Percentiles rank a stretch among this genome's conserved stretches.
Evolutionary conservation across 2,329 filamentous ascomycete species (phyloP).

Genomic region (Xylaria digitata): DNA sequence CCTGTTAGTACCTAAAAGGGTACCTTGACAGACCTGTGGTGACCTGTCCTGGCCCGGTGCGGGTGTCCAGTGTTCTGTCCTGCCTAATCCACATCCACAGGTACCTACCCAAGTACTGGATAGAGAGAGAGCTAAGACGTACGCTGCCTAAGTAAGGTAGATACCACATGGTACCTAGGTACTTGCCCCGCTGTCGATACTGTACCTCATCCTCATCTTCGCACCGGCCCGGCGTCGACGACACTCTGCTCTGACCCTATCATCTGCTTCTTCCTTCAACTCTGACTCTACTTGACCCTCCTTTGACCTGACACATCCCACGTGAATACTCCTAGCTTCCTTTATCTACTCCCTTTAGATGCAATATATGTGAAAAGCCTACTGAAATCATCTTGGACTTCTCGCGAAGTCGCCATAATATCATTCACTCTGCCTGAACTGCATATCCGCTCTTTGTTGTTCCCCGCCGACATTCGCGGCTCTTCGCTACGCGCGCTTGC

Average conservation of each 20-base stretch:
- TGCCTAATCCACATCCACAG: constrained; percentile 31
- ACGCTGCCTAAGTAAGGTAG: neutral
- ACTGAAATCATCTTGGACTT: constrained; percentile 17
- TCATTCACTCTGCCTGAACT: constrained; percentile 42
- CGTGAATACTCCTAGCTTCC: constrained; percentile 39
- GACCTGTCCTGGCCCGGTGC: constrained; percentile 35
- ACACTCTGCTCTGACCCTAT: constrained; percentile 35
- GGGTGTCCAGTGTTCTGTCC: constrained; percentile 31
- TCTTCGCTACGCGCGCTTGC: constrained; percentile 32
- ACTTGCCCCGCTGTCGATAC: constrained; percentile 34
- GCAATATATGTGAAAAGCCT: constrained; percentile 25
- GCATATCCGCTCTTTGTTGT: constrained; percentile 40
- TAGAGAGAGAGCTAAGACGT: constrained; percentile 22
- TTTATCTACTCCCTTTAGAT: constrained; percentile 29
- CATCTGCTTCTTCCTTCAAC: constrained; percentile 28
- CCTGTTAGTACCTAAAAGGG: constrained; percentile 33
- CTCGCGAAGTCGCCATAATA: constrained; percentile 43
- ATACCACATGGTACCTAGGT: constrained; percentile 2
- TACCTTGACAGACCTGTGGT: constrained; percentile 27
- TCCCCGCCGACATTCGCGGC: constrained; percentile 30
- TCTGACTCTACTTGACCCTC: constrained; percentile 27
- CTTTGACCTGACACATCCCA: constrained; percentile 29
- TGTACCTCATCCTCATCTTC: constrained; percentile 24
- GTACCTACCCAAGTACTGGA: neutral
- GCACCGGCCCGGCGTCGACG: constrained; percentile 34